phyloP scores from a whole-genome alignment of 164 flowering plant genomes.

The Hamamelis virginiana region DNA sequence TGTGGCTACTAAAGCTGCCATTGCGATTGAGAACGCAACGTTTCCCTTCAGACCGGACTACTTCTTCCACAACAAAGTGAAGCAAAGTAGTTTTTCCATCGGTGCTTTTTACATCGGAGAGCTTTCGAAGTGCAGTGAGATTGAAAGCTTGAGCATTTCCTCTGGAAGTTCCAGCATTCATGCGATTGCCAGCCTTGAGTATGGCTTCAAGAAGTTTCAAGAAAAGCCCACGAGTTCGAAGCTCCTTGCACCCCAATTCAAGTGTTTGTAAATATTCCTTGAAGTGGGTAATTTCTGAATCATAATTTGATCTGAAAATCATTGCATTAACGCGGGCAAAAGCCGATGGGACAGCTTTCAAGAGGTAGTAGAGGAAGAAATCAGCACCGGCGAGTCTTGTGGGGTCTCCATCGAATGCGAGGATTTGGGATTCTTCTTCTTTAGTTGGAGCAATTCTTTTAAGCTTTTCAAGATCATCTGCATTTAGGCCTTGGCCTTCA shows the following conservation, averaged over 20 bases:
- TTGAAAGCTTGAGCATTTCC: constrained; percentile 48
- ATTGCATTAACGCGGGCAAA: constrained; percentile 48
- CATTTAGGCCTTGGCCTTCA: constrained; percentile 42
- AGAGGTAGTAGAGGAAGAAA: constrained; percentile 51
- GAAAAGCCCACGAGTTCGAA: constrained; percentile 31
- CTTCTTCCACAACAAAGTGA: constrained; percentile 48
- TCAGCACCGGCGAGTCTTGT: constrained; percentile 60
- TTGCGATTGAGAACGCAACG: constrained; percentile 24
- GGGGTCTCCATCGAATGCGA: constrained; percentile 43
- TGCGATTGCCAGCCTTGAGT: constrained; percentile 46
- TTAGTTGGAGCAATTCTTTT: constrained; percentile 40
- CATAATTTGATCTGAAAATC: constrained; percentile 48
- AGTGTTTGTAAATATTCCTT: constrained; percentile 38
- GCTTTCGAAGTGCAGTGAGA: constrained; percentile 40
- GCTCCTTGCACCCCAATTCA: constrained; percentile 40
- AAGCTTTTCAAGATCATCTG: constrained; percentile 54
- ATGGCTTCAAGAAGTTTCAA: constrained; percentile 41
- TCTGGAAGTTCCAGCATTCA: constrained; percentile 46
- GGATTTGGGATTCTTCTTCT: constrained; percentile 45
- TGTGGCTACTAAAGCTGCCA: constrained; percentile 22
- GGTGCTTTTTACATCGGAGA: constrained; percentile 40
- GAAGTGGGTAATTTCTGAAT: constrained; percentile 32
- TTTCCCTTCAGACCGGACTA: constrained; percentile 44
- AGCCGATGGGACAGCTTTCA: constrained; percentile 55
- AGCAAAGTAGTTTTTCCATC: constrained; percentile 48